Conservation (phyloP, 805 yeast genomes). For the Komagataella phaffii region DNA sequence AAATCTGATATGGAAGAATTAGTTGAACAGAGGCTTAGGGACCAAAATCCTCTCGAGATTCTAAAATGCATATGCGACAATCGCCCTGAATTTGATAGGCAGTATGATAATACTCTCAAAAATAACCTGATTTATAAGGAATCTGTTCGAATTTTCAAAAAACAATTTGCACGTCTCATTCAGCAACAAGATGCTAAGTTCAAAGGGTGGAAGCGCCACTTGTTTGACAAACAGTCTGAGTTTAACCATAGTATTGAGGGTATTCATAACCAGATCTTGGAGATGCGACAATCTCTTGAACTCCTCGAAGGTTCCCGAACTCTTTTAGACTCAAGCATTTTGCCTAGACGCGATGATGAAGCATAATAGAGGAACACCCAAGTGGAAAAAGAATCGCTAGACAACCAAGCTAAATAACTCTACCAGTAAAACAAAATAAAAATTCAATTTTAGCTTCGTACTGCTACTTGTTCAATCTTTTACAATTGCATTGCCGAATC, state of each 20-base stretch:
- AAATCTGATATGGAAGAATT: constrained; percentile 15
- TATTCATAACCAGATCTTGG: constrained; percentile 21
- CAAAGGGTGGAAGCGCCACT: constrained; percentile 45
- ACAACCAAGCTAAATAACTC: neutral
- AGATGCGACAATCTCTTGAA: constrained; percentile 18
- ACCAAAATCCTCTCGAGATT: neutral
- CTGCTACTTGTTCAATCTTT: neutral
- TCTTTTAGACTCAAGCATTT: neutral
- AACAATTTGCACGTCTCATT: constrained; percentile 27
- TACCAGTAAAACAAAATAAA: neutral
- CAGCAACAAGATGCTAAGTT: constrained; percentile 40
- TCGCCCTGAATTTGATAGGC: neutral
- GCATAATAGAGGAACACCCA: neutral
- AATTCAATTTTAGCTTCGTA: neutral
- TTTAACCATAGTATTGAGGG: constrained; percentile 41
- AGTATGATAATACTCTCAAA: constrained; percentile 22
- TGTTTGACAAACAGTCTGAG: constrained; percentile 39
- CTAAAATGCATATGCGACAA: neutral
- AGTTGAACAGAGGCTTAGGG: neutral
- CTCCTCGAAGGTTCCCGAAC: constrained; percentile 1
- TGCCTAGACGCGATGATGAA: neutral
- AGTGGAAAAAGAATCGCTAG: neutral
- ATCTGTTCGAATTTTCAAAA: constrained; percentile 27
- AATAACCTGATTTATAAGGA: constrained; percentile 24
- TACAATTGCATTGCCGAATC: neutral